Evolutionary conservation across 768 basidiomycete species (phyloP).

Genomic region (Auricularia sp.): DNA sequence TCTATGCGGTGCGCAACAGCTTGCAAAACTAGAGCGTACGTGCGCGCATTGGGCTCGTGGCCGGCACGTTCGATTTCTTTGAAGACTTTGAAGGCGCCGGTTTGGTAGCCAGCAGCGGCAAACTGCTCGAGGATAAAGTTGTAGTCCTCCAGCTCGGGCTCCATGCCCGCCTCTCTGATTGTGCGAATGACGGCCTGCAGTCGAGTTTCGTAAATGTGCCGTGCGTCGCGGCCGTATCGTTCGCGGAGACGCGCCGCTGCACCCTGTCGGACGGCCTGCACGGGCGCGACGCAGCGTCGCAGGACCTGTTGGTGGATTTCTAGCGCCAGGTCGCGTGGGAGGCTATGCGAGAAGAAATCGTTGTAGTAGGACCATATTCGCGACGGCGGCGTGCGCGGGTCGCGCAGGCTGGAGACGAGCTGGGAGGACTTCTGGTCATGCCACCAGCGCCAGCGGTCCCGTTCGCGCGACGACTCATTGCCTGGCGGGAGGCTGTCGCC

Average conservation of each 20-base stretch:
- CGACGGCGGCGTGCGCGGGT: conserved; percentile 21
- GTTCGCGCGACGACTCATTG: neutral
- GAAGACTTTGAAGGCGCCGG: conserved; percentile 51
- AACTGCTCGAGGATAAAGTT: conserved; percentile 68
- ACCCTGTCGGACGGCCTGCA: conserved; percentile 34
- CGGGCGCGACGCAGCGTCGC: conserved; percentile 49
- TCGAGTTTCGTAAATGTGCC: conserved; percentile 56
- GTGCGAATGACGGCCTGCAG: conserved; percentile 60
- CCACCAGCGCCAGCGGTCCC: neutral
- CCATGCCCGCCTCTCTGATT: conserved; percentile 45
- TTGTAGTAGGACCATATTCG: conserved; percentile 58
- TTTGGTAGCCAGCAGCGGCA: conserved; percentile 61
- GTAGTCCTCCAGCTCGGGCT: conserved; percentile 51
- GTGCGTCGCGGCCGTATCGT: conserved; percentile 26
- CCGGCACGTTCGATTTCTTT: conserved; percentile 42
- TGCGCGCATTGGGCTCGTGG: conserved; percentile 40
- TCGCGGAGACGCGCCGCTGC: conserved; percentile 33
- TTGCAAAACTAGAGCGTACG: conserved; percentile 56
- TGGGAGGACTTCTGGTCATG: neutral
- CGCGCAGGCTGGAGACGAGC: neutral
- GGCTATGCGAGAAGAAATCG: neutral
- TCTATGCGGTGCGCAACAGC: conserved; percentile 60
- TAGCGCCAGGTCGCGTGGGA: conserved; percentile 35
- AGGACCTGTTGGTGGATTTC: conserved; percentile 62
- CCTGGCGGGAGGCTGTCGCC: neutral